Percentiles rank a stretch among this genome's conserved stretches.
Conservation (phyloP, 2,329 filamentous ascomycete genomes). For the Arthrobotrys sphaeroides region DNA sequence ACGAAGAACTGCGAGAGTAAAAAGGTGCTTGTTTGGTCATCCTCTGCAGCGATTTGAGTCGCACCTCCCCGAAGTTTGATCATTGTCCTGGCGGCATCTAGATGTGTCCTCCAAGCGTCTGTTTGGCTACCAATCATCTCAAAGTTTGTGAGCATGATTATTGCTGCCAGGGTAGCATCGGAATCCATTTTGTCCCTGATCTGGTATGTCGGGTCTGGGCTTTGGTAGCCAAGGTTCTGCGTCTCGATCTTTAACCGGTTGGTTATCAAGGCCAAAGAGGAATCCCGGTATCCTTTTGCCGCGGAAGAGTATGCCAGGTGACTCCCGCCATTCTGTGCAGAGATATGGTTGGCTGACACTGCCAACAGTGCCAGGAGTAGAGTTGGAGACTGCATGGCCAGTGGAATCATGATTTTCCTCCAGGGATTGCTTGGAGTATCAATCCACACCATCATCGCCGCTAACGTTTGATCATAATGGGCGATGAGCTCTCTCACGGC, state of each 20-base stretch:
- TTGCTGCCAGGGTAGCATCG: slow-evolving; percentile 42
- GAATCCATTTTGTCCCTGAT: slow-evolving; percentile 49
- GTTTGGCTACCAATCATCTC: slow-evolving; percentile 48
- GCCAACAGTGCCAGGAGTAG: slow-evolving; percentile 39
- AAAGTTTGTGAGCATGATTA: slow-evolving; percentile 51
- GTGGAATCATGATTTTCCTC: slow-evolving; percentile 52
- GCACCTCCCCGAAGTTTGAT: slow-evolving; percentile 37
- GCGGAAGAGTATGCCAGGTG: slow-evolving; percentile 43
- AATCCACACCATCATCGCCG: slow-evolving; percentile 47
- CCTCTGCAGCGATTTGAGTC: slow-evolving; percentile 37
- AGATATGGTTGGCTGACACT: slow-evolving; percentile 41
- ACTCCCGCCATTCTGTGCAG: slow-evolving; percentile 34
- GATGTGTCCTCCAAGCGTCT: slow-evolving; percentile 48
- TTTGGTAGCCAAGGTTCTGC: slow-evolving; percentile 45
- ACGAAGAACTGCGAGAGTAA: slow-evolving; percentile 40
- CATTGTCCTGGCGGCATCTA: slow-evolving; percentile 47
- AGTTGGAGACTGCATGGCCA: slow-evolving; percentile 45
- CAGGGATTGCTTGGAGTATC: slow-evolving; percentile 44
- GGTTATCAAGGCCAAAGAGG: slow-evolving; percentile 41
- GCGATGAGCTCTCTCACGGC: slow-evolving; percentile 38
- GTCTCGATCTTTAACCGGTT: slow-evolving; percentile 43
- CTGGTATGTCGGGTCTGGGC: slow-evolving; percentile 39
- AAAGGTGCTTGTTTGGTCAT: slow-evolving; percentile 40
- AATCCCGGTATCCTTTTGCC: slow-evolving; percentile 41
- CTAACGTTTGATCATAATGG: slow-evolving; percentile 42